These are phyloP conservation scores for Pelagophyceae sp. DNA, from an alignment of 352 stramenopile species.

Conservation along the genomic window DNA sequence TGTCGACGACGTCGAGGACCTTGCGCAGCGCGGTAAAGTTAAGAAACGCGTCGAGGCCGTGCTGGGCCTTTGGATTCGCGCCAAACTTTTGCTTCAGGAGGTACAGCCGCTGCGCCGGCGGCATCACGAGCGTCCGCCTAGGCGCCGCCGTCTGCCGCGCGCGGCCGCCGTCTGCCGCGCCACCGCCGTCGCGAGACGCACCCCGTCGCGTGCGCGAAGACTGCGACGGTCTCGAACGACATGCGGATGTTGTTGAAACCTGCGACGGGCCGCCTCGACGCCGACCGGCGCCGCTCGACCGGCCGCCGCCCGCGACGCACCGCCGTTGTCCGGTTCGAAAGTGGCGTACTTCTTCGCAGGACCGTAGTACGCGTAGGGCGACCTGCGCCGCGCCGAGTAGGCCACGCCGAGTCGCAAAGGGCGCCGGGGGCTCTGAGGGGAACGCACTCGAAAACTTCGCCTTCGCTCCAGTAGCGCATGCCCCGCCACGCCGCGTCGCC, in stretches of 20 bases:
- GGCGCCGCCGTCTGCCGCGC: too few relatives aligned
- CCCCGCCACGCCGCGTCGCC: neutral
- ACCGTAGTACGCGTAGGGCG: neutral
- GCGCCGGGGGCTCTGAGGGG: too few relatives aligned
- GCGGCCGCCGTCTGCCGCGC: too few relatives aligned
- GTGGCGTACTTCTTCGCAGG: constrained; percentile 35
- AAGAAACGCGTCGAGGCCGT: constrained; percentile 14
- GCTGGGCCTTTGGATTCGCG: neutral
- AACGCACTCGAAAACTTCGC: too few relatives aligned
- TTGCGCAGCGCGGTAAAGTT: neutral
- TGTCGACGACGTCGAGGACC: neutral
- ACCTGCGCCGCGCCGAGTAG: neutral
- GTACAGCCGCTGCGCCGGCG: constrained; percentile 42
- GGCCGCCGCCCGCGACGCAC: too few relatives aligned
- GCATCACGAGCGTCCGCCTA: constrained; percentile 45
- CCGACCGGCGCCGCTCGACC: too few relatives aligned
- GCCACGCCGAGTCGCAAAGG: too few relatives aligned
- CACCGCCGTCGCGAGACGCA: too few relatives aligned
- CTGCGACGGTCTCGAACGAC: constrained; percentile 43
- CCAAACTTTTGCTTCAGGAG: constrained; percentile 28
- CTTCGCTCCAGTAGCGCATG: neutral
- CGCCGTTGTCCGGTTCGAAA: constrained; percentile 47
- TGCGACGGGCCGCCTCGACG: too few relatives aligned
- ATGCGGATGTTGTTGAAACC: constrained; percentile 57
- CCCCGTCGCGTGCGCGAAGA: constrained; percentile 45